phyloP scores from a whole-genome alignment of 177 flowering plant genomes.

The Vitis hybrid region DNA sequence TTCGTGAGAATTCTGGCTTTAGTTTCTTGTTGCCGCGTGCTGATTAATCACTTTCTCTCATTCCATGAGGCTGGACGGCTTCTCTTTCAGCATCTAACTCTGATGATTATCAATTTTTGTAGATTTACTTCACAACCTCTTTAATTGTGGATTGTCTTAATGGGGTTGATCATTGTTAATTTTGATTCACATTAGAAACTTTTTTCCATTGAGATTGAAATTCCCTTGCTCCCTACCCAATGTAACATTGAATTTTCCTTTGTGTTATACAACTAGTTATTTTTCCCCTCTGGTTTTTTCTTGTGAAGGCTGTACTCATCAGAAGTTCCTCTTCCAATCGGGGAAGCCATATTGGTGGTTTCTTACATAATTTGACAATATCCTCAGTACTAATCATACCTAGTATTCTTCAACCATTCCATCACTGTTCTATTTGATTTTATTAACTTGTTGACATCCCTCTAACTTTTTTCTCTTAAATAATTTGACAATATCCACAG shows the following conservation, averaged over 20 bases:
- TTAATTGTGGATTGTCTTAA: constrained; percentile 2
- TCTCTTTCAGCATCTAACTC: constrained; percentile 1
- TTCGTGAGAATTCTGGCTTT: constrained; percentile 78
- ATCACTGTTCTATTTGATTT: too few species aligned
- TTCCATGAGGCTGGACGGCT: not conserved
- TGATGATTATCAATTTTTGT: not conserved
- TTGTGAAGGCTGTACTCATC: too few species aligned
- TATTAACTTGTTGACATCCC: too few species aligned
- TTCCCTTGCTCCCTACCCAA: constrained; percentile 2
- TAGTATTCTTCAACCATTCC: too few species aligned
- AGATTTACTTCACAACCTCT: constrained; percentile 1
- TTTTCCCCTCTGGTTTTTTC: too few species aligned
- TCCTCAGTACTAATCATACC: too few species aligned
- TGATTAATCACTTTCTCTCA: constrained; percentile 29
- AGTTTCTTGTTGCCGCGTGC: constrained; percentile 77
- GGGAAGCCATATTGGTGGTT: too few species aligned
- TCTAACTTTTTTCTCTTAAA: too few species aligned
- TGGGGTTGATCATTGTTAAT: not conserved
- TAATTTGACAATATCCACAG: too few species aligned
- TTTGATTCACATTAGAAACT: constrained; percentile 7
- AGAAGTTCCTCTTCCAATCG: too few species aligned
- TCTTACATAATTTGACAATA: too few species aligned
- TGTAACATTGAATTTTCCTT: not conserved
- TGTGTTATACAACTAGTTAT: constrained; percentile 19
- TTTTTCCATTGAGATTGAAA: constrained; percentile 6